These are phyloP conservation scores for Pyricularia sp. DNA, from an alignment of 2,329 filamentous ascomycete species.

Conservation along the genomic window DNA sequence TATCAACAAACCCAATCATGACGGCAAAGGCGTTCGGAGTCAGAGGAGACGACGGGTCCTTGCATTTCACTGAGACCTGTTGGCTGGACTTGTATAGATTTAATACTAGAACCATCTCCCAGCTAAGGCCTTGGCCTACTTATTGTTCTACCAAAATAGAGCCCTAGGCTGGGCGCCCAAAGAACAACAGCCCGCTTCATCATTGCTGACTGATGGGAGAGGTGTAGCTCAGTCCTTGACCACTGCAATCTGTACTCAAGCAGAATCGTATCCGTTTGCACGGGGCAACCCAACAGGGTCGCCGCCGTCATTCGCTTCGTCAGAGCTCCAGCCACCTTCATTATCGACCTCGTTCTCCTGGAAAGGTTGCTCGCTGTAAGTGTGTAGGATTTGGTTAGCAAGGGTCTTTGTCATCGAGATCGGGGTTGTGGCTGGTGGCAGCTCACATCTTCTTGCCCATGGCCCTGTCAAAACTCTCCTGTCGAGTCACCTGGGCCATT, in stretches of 20 bases:
- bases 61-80: not conserved
- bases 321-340: constrained; percentile 21
- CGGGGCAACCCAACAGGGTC: not conserved
- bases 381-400: not conserved
- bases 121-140: not conserved
- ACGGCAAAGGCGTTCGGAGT: constrained; percentile 5
- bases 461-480: constrained; percentile 13
- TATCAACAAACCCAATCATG: not conserved
- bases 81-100: not conserved
- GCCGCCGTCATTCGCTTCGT: constrained; percentile 22
- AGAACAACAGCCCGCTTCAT: not conserved
- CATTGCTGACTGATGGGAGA: not conserved
- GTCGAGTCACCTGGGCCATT: constrained; percentile 34
- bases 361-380: not conserved
- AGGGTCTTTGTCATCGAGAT: not conserved
- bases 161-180: not conserved
- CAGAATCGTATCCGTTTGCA: not conserved
- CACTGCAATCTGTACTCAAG: not conserved
- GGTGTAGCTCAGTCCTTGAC: not conserved
- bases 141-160: not conserved
- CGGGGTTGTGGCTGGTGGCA: not conserved
- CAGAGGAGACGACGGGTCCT: not conserved
- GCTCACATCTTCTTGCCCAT: constrained; percentile 5
- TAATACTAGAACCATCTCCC: constrained; percentile 1
- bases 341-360: constrained; percentile 9